These are phyloP conservation scores for Canariomyces notabilis DNA, from an alignment of 2,329 filamentous ascomycete genomes.

Conservation along the genomic window DNA sequence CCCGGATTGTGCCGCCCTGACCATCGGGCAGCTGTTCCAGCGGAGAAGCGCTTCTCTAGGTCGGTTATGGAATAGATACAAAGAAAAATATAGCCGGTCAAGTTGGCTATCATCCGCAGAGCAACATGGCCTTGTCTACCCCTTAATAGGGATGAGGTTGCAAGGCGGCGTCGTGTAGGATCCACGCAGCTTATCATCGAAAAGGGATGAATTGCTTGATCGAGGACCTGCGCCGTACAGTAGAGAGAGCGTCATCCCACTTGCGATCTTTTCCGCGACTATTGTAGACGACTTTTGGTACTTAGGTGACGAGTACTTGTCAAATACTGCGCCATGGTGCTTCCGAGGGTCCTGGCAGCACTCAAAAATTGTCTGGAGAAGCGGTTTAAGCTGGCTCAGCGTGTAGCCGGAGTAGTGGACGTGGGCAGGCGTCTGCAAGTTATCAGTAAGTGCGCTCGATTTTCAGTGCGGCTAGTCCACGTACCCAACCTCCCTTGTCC, in stretches of 20 bases:
- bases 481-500: conserved; percentile 88
- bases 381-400: conserved; percentile 70
- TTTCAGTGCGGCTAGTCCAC: conserved; percentile 31
- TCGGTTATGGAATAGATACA: conserved; percentile 5
- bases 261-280: conserved; percentile 68
- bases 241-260: conserved; percentile 50
- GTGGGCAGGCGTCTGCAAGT: conserved; percentile 65
- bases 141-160: conserved; percentile 1
- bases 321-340: conserved; percentile 82
- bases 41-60: background rate
- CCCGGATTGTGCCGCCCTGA: too few species aligned
- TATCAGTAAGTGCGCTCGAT: conserved; percentile 32
- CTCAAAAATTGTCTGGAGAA: conserved; percentile 75
- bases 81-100: background rate
- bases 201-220: background rate
- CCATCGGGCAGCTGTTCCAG: conserved; percentile 1
- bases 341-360: conserved; percentile 77
- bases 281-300: conserved; percentile 81
- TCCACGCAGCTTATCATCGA: conserved; percentile 1
- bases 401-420: conserved; percentile 94
- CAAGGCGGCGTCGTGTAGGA: conserved; percentile 1
- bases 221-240: conserved; percentile 8
- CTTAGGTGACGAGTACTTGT: conserved; percentile 84
- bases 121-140: background rate
- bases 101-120: too few species aligned